A percentile compares a stretch with the other conserved stretches of the same genome.
These are phyloP conservation scores for Macrocybe gigantea DNA, from an alignment of 768 basidiomycete genomes.

Conservation along the genomic window DNA sequence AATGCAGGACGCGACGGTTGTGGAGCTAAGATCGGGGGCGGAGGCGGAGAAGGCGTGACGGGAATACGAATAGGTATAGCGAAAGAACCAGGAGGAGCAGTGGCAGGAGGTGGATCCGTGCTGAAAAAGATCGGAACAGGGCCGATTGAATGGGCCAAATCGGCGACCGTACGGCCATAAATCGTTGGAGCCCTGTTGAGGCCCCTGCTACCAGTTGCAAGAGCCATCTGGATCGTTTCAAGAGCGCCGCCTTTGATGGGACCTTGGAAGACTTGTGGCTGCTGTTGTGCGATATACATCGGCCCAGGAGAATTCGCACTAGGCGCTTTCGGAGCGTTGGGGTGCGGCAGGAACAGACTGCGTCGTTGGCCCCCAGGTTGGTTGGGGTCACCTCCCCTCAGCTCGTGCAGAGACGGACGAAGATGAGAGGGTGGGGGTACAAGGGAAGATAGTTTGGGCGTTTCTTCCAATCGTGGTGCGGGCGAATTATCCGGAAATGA, in stretches of 20 bases:
- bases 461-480: neutral
- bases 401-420: constrained; percentile 24
- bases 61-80: constrained; percentile 2
- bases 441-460: constrained; percentile 7
- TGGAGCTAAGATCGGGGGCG: neutral
- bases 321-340: constrained; percentile 39
- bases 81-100: constrained; percentile 7
- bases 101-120: constrained; percentile 38
- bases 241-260: constrained; percentile 10
- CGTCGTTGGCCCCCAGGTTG: constrained; percentile 24
- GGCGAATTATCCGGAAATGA: constrained; percentile 7
- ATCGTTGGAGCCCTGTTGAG: constrained; percentile 42
- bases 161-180: constrained; percentile 50
- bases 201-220: constrained; percentile 8
- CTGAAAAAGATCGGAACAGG: constrained; percentile 63
- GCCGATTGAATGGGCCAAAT: constrained; percentile 40
- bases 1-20: neutral
- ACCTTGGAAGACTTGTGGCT: constrained; percentile 8
- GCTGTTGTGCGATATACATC: constrained; percentile 41
- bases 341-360: constrained; percentile 39
- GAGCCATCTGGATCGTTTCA: constrained; percentile 23
- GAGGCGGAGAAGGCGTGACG: neutral
- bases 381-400: constrained; percentile 22
- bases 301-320: constrained; percentile 39
- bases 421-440: constrained; percentile 14